Conservation (phyloP, 2,329 filamentous ascomycete species). For the Stagonosporopsis vannaccii region DNA sequence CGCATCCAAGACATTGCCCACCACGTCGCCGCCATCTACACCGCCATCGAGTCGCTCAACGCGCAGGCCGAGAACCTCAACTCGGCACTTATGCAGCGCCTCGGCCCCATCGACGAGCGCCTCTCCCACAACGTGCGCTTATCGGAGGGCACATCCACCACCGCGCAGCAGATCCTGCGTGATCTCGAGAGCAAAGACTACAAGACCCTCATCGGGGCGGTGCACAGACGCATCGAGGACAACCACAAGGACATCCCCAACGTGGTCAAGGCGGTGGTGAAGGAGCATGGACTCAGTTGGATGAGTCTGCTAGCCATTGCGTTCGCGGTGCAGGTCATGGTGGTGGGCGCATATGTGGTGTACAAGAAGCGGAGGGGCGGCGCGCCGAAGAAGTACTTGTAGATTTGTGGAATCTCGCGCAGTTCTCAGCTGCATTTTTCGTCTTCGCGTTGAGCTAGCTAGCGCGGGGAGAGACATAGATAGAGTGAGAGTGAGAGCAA, state of each 20-base stretch:
- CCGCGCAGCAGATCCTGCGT: conserved; percentile 58
- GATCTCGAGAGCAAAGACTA: conserved; percentile 66
- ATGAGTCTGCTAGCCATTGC: conserved; percentile 73
- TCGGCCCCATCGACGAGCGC: conserved; percentile 43
- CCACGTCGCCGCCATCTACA: conserved; percentile 69
- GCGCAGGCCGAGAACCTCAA: conserved; percentile 64
- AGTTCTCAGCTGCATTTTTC: too few relatives aligned
- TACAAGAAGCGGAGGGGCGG: conserved; percentile 81
- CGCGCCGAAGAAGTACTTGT: conserved; percentile 93
- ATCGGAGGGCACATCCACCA: conserved; percentile 62
- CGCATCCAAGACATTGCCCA: conserved; percentile 78
- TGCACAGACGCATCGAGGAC: conserved; percentile 62
- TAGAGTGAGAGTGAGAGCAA: too few relatives aligned
- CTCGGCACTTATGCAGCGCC: conserved; percentile 56
- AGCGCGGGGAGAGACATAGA: neutral
- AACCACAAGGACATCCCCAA: conserved; percentile 62
- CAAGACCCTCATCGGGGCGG: conserved; percentile 58
- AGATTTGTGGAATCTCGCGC: conserved; percentile 3
- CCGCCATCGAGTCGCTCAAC: conserved; percentile 61
- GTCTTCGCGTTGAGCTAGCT: too few relatives aligned
- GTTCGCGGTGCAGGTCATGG: conserved; percentile 75
- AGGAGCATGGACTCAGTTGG: conserved; percentile 63
- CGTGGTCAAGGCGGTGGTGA: conserved; percentile 54
- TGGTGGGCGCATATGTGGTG: conserved; percentile 72
- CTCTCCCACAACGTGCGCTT: conserved; percentile 53